These are phyloP conservation scores for Diplodia corticola DNA, from an alignment of 2,329 filamentous ascomycete genomes.

Conservation along the genomic window DNA sequence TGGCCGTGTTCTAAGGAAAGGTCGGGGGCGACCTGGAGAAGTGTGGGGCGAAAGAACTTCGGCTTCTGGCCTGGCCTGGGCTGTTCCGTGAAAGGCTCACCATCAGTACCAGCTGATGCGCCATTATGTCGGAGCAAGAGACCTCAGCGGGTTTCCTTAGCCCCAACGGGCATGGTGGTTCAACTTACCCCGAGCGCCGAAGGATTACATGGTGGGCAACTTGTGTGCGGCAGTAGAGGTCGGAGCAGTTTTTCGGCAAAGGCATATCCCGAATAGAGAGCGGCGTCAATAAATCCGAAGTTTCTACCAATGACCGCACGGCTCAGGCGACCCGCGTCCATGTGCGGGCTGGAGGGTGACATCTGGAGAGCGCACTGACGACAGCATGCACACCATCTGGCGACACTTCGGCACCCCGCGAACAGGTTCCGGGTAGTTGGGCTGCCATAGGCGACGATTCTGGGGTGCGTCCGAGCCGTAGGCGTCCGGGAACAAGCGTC, in stretches of 20 bases:
- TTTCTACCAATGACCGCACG: neutral
- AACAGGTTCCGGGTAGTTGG: conserved; percentile 1
- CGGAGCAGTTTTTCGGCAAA: conserved; percentile 1
- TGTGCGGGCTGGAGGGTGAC: conserved; percentile 1
- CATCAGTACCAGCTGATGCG: neutral
- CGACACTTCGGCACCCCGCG: conserved; percentile 16
- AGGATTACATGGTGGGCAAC: neutral
- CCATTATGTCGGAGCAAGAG: neutral
- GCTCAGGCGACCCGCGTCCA: conserved; percentile 7
- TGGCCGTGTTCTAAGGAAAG: conserved; percentile 65
- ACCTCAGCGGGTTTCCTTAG: neutral
- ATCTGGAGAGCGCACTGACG: conserved; percentile 16
- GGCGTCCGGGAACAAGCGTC: neutral
- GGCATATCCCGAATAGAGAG: neutral
- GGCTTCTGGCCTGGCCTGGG: neutral
- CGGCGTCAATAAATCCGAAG: conserved; percentile 3
- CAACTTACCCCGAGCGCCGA: neutral
- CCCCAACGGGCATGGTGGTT: neutral
- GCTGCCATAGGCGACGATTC: neutral
- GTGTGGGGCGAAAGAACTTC: conserved; percentile 11
- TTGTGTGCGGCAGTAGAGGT: neutral
- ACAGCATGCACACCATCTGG: neutral
- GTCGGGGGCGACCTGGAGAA: conserved; percentile 2
- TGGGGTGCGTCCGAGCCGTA: conserved; percentile 3
- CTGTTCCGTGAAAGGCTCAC: conserved; percentile 2